phyloP scores from a whole-genome alignment of 331 rosid species.

The Pyracantha coccinea region DNA sequence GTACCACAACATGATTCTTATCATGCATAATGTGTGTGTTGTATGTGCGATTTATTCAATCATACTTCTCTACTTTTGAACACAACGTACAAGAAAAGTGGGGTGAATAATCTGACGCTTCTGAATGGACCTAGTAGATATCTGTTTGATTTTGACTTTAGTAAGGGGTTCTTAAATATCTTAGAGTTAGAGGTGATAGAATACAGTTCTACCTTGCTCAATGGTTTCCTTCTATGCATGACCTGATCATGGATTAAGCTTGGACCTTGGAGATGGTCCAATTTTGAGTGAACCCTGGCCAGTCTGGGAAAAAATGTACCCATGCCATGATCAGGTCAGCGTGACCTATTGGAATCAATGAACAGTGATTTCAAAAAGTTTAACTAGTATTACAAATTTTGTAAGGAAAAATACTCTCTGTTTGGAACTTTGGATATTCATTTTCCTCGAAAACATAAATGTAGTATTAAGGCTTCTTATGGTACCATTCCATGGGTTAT shows the following conservation, averaged over 20 bases:
- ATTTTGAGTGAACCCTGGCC: no score
- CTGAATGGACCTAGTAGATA: neutral
- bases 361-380: no score
- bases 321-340: no score
- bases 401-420: no score
- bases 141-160: neutral
- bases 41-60: neutral
- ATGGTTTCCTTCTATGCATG: neutral
- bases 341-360: no score
- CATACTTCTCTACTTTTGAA: neutral
- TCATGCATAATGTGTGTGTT: neutral
- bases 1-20: neutral
- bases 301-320: no score
- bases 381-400: no score
- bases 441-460: no score
- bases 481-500: no score
- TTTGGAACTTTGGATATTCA: no score
- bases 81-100: neutral
- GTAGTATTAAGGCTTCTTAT: no score
- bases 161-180: neutral
- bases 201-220: neutral
- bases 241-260: neutral
- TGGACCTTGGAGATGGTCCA: no score
- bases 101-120: neutral
- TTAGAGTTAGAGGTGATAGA: neutral